These are phyloP conservation scores for Pyrenopolyporus hunteri DNA, from an alignment of 495 filamentous ascomycete species.

Conservation along the genomic window DNA sequence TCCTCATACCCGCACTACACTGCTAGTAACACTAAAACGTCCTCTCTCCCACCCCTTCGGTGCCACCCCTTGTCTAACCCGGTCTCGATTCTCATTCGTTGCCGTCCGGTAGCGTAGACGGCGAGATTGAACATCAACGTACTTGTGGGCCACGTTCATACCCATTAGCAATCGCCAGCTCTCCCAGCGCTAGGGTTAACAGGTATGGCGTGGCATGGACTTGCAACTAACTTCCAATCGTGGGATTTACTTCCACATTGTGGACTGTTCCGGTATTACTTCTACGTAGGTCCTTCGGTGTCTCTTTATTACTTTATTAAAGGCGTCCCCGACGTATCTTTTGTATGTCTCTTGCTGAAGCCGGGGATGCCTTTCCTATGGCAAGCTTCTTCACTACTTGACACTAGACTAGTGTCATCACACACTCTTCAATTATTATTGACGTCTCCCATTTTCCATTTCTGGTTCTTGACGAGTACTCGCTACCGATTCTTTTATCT, in stretches of 20 bases:
- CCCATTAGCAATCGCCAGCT: constrained; percentile 27
- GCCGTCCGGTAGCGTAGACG: constrained; percentile 15
- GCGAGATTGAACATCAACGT: constrained; percentile 28
- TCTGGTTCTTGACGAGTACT: constrained; percentile 13
- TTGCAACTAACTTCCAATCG: constrained; percentile 32
- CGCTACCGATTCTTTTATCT: background rate
- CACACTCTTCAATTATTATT: too few species aligned
- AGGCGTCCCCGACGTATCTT: constrained; percentile 12
- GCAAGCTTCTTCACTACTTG: background rate
- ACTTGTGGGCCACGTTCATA: constrained; percentile 33
- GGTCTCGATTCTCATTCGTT: constrained; percentile 27
- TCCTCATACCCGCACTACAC: constrained; percentile 2
- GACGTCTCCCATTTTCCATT: background rate
- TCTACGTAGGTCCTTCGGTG: constrained; percentile 27
- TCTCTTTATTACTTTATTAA: constrained; percentile 28
- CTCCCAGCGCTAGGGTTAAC: constrained; percentile 31
- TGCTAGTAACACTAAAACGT: constrained; percentile 14
- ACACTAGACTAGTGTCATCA: constrained; percentile 2
- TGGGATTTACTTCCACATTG: constrained; percentile 29
- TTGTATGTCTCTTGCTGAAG: constrained; percentile 14
- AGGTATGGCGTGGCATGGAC: constrained; percentile 35
- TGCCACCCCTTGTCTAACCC: constrained; percentile 22
- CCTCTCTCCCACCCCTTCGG: constrained; percentile 20
- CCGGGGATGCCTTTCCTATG: constrained; percentile 12
- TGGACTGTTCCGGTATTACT: constrained; percentile 15